These are phyloP conservation scores for Drosera capensis DNA, from an alignment of 148 eudicot species.

Conservation along the genomic window DNA sequence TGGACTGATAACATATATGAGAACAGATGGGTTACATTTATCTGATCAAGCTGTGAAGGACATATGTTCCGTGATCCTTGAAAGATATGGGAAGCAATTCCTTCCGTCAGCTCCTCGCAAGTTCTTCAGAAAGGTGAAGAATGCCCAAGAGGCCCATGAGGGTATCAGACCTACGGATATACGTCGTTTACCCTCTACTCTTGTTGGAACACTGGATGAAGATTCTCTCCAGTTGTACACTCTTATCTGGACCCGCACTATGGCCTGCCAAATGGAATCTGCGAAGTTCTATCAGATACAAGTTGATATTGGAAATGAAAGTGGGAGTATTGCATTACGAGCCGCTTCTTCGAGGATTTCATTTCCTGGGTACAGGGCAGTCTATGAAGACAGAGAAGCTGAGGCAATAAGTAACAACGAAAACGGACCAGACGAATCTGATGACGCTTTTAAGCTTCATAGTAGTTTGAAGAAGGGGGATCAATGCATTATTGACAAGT, in stretches of 20 bases:
- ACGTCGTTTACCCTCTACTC: slow-evolving; percentile 53
- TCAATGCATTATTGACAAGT: slow-evolving; percentile 31
- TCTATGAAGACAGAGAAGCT: slow-evolving; percentile 57
- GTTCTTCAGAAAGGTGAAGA: slow-evolving; percentile 75
- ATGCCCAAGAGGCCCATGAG: slow-evolving; percentile 99
- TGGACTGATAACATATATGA: slow-evolving; percentile 88
- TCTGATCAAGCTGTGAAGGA: slow-evolving; percentile 65
- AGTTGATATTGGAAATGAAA: slow-evolving; percentile 48
- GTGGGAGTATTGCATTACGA: slow-evolving; percentile 41
- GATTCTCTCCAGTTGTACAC: slow-evolving; percentile 69
- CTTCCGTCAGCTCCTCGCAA: slow-evolving; percentile 47
- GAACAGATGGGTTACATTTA: slow-evolving; percentile 89
- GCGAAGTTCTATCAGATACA: slow-evolving; percentile 52
- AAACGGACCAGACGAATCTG: slow-evolving; percentile 27
- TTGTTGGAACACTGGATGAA: slow-evolving; percentile 52
- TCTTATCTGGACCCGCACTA: slow-evolving; percentile 85
- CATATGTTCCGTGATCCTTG: slow-evolving; percentile 42
- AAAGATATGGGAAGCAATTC: slow-evolving; percentile 55
- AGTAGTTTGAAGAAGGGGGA: slow-evolving; percentile 43
- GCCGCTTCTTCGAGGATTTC: slow-evolving; percentile 50
- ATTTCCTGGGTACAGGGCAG: slow-evolving; percentile 68
- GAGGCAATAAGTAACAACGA: slow-evolving; percentile 28
- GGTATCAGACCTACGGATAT: slow-evolving; percentile 92
- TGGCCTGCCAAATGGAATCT: slow-evolving; percentile 95
- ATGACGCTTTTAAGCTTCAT: slow-evolving; percentile 29